A percentile compares a stretch with the other conserved stretches of the same genome.
Evolutionary conservation across 495 filamentous ascomycete species (phyloP).

Genomic region (Corynascus novoguineensis): DNA sequence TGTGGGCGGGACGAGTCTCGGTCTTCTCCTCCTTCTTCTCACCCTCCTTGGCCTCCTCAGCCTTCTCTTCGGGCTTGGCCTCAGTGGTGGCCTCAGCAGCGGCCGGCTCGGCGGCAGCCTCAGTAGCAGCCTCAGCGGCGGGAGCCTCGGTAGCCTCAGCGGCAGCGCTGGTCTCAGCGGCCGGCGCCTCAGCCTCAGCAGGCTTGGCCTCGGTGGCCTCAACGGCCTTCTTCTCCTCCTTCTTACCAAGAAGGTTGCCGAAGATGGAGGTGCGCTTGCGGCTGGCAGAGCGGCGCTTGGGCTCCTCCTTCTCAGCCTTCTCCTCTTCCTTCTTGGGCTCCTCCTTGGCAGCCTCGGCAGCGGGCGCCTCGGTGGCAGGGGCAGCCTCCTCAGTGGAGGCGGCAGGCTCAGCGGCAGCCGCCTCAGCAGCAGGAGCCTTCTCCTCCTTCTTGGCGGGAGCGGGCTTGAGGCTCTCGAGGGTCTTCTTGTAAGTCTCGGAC

Average conservation of each 20-base stretch:
- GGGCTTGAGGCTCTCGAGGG: conserved; percentile 66
- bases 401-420: conserved; percentile 38
- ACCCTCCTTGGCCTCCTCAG: conserved; percentile 27
- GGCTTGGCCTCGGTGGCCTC: conserved; percentile 43
- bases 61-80: conserved; percentile 18
- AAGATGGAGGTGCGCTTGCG: conserved; percentile 86
- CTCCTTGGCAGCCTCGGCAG: conserved; percentile 39
- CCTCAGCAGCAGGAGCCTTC: conserved; percentile 37
- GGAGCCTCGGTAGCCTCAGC: conserved; percentile 25
- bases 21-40: conserved; percentile 34
- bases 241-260: conserved; percentile 67
- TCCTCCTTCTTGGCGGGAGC: conserved; percentile 44
- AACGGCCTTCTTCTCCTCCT: conserved; percentile 59
- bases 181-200: conserved; percentile 33
- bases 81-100: conserved; percentile 29
- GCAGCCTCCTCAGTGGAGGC: conserved; percentile 47
- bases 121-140: conserved; percentile 29
- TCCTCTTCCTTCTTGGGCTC: conserved; percentile 41
- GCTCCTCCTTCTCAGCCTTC: conserved; percentile 40
- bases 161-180: conserved; percentile 22
- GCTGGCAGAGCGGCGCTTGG: conserved; percentile 68
- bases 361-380: conserved; percentile 39
- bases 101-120: conserved; percentile 32
- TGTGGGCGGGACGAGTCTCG: conserved; percentile 25
- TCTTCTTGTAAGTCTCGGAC: conserved; percentile 73